Evolutionary conservation across 2,329 filamentous ascomycete species (phyloP).

Genomic region (Diaporthe vexans): DNA sequence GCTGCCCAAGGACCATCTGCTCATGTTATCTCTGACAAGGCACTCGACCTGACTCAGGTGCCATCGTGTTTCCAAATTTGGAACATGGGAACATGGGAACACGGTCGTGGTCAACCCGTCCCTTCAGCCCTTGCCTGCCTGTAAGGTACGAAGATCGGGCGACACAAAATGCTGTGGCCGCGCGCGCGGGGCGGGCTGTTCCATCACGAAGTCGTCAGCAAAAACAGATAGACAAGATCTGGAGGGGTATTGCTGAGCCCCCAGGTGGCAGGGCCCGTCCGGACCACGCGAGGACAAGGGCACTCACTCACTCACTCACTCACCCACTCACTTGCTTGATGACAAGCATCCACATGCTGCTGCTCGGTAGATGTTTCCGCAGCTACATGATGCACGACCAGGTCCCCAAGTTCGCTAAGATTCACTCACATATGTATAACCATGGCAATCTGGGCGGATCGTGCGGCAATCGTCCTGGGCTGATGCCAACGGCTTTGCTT

Average conservation of each 20-base stretch:
- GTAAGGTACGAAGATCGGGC: constrained; percentile 30
- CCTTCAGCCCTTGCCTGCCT: not conserved
- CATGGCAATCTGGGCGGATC: constrained; percentile 16
- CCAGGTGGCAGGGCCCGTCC: not conserved
- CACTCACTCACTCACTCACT: too few relatives aligned
- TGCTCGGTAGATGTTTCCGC: constrained; percentile 23
- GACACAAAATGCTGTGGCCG: constrained; percentile 23
- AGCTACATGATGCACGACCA: constrained; percentile 8
- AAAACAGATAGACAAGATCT: not conserved
- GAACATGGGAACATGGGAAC: not conserved
- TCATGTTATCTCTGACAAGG: too few relatives aligned
- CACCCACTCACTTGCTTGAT: not conserved
- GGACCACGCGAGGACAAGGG: not conserved
- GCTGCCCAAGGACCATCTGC: too few relatives aligned
- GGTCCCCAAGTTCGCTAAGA: constrained; percentile 13
- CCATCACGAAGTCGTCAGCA: constrained; percentile 24
- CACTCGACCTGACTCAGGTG: not conserved
- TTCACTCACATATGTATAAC: constrained; percentile 25
- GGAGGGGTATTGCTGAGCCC: not conserved
- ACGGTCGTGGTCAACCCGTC: not conserved
- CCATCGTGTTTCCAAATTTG: constrained; percentile 25
- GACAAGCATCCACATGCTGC: constrained; percentile 3
- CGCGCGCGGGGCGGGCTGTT: not conserved
- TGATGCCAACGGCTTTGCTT: constrained; percentile 14
- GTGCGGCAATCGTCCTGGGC: constrained; percentile 28